phyloP scores from a whole-genome alignment of 805 yeast genomes.

The Wickerhamomyces queroliae region DNA sequence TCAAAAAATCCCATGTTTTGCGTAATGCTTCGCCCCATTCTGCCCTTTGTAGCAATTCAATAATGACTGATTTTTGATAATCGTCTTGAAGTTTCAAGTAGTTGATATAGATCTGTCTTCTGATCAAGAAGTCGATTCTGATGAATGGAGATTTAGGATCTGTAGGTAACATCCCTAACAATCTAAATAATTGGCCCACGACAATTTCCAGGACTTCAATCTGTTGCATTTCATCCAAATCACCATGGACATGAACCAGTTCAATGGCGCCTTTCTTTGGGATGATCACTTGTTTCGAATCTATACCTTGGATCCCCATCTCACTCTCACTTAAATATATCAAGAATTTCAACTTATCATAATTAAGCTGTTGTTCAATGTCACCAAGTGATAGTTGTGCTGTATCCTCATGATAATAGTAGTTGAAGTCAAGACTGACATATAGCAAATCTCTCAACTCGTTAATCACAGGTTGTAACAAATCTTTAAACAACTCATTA shows the following conservation, averaged over 20 bases:
- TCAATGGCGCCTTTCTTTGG: constrained; percentile 1
- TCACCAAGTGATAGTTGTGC: neutral
- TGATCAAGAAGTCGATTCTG: constrained; percentile 10
- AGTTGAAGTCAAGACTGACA: constrained; percentile 2
- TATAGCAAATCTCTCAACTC: constrained; percentile 3
- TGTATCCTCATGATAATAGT: neutral
- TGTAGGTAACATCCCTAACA: constrained; percentile 7
- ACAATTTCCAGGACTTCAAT: constrained; percentile 9
- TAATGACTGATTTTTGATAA: neutral
- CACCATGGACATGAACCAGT: neutral
- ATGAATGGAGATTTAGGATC: constrained; percentile 10
- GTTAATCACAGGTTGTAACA: constrained; percentile 7
- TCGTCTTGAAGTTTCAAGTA: neutral
- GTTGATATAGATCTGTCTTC: constrained; percentile 8
- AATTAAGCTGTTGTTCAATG: neutral
- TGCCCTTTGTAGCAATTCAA: neutral
- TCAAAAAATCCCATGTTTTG: neutral
- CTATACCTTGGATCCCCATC: neutral
- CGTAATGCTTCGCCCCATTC: constrained; percentile 7
- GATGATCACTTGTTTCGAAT: neutral
- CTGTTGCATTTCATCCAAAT: constrained; percentile 6
- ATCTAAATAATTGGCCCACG: constrained; percentile 6
- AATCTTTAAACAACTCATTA: constrained; percentile 3
- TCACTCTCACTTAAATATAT: neutral
- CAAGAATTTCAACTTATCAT: constrained; percentile 3